Conservation (phyloP, 2,329 filamentous ascomycete genomes). For the Penicillium sp. region DNA sequence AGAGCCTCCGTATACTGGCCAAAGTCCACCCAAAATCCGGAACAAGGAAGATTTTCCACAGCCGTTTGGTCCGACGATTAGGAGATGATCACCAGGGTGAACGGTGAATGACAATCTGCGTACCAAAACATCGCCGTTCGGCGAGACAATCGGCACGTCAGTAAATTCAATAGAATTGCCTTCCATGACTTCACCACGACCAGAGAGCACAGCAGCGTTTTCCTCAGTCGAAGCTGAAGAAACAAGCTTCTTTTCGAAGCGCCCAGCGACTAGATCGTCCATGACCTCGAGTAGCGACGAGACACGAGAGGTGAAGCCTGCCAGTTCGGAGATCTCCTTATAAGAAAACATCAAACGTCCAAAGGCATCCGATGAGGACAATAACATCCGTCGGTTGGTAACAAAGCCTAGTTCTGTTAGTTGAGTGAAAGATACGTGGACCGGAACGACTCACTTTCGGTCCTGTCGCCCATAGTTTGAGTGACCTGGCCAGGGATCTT, state of each 20-base stretch:
- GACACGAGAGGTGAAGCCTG: constrained; percentile 91
- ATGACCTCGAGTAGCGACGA: constrained; percentile 88
- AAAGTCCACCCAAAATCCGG: constrained; percentile 90
- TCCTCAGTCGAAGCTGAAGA: constrained; percentile 79
- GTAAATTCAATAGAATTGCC: constrained; percentile 80
- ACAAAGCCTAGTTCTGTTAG: constrained; percentile 63
- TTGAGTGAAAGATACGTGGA: too few species aligned
- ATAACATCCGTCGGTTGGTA: constrained; percentile 85
- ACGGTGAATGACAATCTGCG: constrained; percentile 83
- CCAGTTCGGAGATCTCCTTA: constrained; percentile 93
- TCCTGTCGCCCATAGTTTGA: constrained; percentile 52
- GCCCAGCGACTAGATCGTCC: constrained; percentile 83
- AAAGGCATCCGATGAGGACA: constrained; percentile 93
- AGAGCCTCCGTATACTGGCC: constrained; percentile 94
- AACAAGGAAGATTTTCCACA: constrained; percentile 97
- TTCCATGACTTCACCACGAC: constrained; percentile 77
- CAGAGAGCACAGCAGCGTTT: constrained; percentile 77
- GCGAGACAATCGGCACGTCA: constrained; percentile 91
- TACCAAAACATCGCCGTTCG: constrained; percentile 90
- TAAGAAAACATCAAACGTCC: constrained; percentile 97
- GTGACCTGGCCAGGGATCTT: constrained; percentile 71
- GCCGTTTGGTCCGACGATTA: constrained; percentile 94
- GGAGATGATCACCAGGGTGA: constrained; percentile 78
- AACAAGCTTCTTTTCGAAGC: constrained; percentile 94
- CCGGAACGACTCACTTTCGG: constrained; percentile 50